Percentiles rank a stretch among this genome's conserved stretches.
phyloP scores from a whole-genome alignment of 2,329 filamentous ascomycete species.

The Exophiala bonariae region DNA sequence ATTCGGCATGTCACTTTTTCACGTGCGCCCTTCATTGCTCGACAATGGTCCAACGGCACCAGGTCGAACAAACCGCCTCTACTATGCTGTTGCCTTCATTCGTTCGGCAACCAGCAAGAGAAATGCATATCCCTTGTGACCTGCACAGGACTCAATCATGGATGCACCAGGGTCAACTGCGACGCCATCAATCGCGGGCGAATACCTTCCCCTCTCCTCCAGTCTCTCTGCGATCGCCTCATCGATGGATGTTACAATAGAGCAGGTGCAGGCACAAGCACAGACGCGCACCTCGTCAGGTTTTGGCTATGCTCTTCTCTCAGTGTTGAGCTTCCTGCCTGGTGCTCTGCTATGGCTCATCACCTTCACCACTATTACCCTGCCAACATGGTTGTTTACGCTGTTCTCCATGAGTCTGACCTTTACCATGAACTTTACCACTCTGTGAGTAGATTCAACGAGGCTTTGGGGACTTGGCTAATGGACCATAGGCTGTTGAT shows the following conservation, averaged over 20 bases:
- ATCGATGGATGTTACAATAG: constrained; percentile 11
- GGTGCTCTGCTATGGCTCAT: constrained; percentile 73
- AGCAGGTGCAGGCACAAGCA: constrained; percentile 2
- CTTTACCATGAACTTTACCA: constrained; percentile 98
- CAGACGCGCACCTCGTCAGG: constrained; percentile 7
- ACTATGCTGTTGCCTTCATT: constrained; percentile 11
- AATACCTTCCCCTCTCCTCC: constrained; percentile 4
- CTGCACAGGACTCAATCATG: constrained; percentile 7
- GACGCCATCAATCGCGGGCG: constrained; percentile 11
- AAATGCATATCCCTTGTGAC: constrained; percentile 19
- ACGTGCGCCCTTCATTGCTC: too few relatives aligned
- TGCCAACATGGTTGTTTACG: constrained; percentile 86
- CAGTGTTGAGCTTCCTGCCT: constrained; percentile 54
- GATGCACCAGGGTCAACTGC: background rate
- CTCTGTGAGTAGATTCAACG: constrained; percentile 62
- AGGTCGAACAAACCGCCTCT: too few relatives aligned
- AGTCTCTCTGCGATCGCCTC: constrained; percentile 5
- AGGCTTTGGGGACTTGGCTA: background rate
- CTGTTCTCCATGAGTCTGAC: constrained; percentile 91
- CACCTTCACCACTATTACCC: constrained; percentile 80
- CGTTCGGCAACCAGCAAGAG: constrained; percentile 11
- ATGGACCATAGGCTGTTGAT: constrained; percentile 66
- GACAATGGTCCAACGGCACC: constrained; percentile 20
- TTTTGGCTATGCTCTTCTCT: constrained; percentile 18
- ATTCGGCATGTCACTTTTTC: too few relatives aligned